These are phyloP conservation scores for Fusarium sororula DNA, from an alignment of 2,329 filamentous ascomycete genomes.

Conservation along the genomic window DNA sequence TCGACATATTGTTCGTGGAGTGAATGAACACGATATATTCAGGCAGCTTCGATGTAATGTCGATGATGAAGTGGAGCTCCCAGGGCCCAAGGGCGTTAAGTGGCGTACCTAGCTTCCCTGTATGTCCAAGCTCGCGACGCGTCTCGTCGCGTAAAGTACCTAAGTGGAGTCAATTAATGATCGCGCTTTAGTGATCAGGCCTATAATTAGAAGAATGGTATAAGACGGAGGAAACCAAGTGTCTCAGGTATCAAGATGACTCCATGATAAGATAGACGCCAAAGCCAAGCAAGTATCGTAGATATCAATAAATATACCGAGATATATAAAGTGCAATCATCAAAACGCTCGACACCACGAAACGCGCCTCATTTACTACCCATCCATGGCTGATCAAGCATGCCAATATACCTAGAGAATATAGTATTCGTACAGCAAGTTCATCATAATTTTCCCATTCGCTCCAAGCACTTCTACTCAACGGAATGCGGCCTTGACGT, in stretches of 20 bases:
- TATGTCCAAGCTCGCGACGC: slow-evolving; percentile 19
- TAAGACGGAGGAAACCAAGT: background rate
- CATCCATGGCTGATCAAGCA: slow-evolving; percentile 15
- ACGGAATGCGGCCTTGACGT: slow-evolving; percentile 68
- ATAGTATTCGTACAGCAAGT: slow-evolving; percentile 29
- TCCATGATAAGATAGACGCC: background rate
- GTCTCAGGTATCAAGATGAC: background rate
- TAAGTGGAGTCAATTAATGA: background rate
- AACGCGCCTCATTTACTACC: slow-evolving; percentile 26
- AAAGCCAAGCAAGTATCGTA: background rate
- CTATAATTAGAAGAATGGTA: slow-evolving; percentile 9
- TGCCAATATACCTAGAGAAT: slow-evolving; percentile 14
- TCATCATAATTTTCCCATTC: slow-evolving; percentile 31
- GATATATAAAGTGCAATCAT: slow-evolving; percentile 19
- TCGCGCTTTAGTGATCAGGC: background rate
- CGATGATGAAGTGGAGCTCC: slow-evolving; percentile 32
- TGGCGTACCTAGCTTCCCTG: slow-evolving; percentile 24
- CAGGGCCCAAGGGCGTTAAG: slow-evolving; percentile 19
- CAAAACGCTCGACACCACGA: slow-evolving; percentile 6
- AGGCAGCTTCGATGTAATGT: slow-evolving; percentile 12
- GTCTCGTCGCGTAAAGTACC: slow-evolving; percentile 39
- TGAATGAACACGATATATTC: background rate
- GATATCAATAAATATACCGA: slow-evolving; percentile 12
- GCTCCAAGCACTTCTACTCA: slow-evolving; percentile 21
- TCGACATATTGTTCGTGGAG: slow-evolving; percentile 12